Conservation (phyloP, 257 asterid species). For the Solanum lycopersicoides region DNA sequence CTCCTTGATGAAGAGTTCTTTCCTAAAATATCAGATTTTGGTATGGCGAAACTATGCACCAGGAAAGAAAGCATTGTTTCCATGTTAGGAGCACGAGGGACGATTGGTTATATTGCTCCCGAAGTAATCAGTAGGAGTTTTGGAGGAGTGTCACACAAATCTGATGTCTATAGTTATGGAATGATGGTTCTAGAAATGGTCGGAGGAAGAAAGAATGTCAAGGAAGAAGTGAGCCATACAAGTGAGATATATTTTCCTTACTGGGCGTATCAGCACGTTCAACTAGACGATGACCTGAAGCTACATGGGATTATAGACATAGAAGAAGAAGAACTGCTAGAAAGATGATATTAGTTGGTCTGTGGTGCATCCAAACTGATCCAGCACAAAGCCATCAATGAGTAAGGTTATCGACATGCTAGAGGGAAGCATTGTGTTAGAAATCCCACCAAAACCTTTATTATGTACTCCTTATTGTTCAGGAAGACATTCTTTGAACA, state of each 20-base stretch:
- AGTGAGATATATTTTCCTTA: conserved; percentile 14
- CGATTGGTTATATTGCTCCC: conserved; percentile 21
- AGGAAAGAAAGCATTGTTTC: too few relatives aligned
- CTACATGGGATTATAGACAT: background rate
- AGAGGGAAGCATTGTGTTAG: conserved; percentile 4
- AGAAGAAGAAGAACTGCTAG: conserved; percentile 7
- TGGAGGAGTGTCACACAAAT: conserved; percentile 10
- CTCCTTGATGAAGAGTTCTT: too few relatives aligned
- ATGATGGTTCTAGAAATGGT: conserved; percentile 26
- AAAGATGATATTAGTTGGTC: conserved; percentile 12
- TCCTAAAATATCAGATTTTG: too few relatives aligned
- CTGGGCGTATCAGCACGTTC: conserved; percentile 5
- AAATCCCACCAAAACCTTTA: conserved; percentile 6
- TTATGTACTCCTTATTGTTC: background rate
- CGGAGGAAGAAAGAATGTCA: conserved; percentile 8
- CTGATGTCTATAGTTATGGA: conserved; percentile 21
- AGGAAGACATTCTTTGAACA: background rate
- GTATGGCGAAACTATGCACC: too few relatives aligned
- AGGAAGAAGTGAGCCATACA: background rate
- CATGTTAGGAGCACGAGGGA: conserved; percentile 4
- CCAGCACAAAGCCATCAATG: conserved; percentile 15
- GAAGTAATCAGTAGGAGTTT: conserved; percentile 10
- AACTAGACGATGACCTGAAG: background rate
- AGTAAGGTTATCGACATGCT: conserved; percentile 14
- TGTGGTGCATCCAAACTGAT: conserved; percentile 17